Percentiles rank a stretch among this genome's conserved stretches.
phyloP scores from a whole-genome alignment of 176 grass and related monocot genomes.

The Triticum dicoccoides region DNA sequence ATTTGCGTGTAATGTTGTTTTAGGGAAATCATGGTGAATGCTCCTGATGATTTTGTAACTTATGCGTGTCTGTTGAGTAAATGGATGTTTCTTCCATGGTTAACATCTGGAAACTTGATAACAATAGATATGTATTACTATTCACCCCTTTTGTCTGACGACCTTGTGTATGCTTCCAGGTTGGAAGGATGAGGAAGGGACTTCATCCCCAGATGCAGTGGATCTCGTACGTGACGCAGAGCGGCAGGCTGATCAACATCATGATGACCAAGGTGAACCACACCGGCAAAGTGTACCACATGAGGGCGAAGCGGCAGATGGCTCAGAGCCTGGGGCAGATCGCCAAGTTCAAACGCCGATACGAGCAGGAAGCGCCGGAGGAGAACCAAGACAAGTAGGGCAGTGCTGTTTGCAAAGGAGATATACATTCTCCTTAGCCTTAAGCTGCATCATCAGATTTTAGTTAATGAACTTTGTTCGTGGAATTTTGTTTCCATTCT shows the following conservation, averaged over 20 bases:
- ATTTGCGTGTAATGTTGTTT: background rate
- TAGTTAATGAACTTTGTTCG: background rate
- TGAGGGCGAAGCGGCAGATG: slow-evolving; percentile 61
- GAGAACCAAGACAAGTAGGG: slow-evolving; percentile 28
- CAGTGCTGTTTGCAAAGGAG: background rate
- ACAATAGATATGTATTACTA: background rate
- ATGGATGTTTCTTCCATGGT: background rate
- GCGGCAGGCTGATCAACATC: slow-evolving; percentile 52
- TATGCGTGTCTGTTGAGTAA: background rate
- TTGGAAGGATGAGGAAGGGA: slow-evolving; percentile 61
- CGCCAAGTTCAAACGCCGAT: slow-evolving; percentile 44
- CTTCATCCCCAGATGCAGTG: slow-evolving; percentile 65
- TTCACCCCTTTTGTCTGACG: background rate
- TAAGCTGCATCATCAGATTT: background rate
- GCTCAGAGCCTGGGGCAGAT: slow-evolving; percentile 56
- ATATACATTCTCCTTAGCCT: background rate
- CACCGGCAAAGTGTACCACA: slow-evolving; percentile 56
- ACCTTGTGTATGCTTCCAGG: background rate
- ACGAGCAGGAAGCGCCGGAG: slow-evolving; percentile 26
- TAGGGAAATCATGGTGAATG: background rate
- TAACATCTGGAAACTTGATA: background rate
- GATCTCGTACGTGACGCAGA: slow-evolving; percentile 65
- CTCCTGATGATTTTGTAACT: background rate
- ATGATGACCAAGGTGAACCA: slow-evolving; percentile 57
- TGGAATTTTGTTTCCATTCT: background rate